phyloP scores from a whole-genome alignment of 2,329 filamentous ascomycete species.

The Talaromyces sp. region DNA sequence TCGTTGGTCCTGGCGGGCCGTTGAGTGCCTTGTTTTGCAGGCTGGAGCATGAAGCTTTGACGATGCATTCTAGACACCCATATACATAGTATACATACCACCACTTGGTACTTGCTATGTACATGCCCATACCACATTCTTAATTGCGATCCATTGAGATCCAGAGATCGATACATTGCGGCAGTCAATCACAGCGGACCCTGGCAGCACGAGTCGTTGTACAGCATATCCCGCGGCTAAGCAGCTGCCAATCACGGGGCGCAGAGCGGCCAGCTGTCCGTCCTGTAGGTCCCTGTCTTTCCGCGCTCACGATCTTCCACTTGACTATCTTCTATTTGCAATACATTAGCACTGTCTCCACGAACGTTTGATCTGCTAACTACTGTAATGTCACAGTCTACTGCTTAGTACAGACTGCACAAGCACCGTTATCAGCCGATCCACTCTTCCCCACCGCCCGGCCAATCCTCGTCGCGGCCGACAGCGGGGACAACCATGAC shows the following conservation, averaged over 20 bases:
- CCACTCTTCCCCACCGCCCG: neutral
- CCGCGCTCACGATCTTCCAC: neutral
- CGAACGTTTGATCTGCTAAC: neutral
- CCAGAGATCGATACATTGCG: no score
- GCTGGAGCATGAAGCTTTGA: neutral
- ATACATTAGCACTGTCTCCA: neutral
- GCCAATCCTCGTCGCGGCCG: neutral
- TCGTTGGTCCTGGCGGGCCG: neutral
- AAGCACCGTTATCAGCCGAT: neutral
- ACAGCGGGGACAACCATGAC: neutral
- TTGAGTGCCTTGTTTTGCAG: neutral
- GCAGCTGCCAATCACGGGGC: constrained; percentile 13
- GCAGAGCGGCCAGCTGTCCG: neutral
- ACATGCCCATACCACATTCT: neutral
- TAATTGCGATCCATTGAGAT: no score
- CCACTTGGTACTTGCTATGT: no score
- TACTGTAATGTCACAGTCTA: neutral
- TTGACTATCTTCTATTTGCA: no score
- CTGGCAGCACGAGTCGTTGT: constrained; percentile 8
- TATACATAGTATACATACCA: neutral
- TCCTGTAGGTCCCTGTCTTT: neutral
- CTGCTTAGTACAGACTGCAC: neutral
- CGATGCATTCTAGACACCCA: neutral
- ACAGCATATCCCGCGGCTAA: constrained; percentile 5
- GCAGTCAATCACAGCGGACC: constrained; percentile 8